Base-by-base conservation (phyloP, 2,329 filamentous ascomycete species). In the Penicillium italicum region DNA sequence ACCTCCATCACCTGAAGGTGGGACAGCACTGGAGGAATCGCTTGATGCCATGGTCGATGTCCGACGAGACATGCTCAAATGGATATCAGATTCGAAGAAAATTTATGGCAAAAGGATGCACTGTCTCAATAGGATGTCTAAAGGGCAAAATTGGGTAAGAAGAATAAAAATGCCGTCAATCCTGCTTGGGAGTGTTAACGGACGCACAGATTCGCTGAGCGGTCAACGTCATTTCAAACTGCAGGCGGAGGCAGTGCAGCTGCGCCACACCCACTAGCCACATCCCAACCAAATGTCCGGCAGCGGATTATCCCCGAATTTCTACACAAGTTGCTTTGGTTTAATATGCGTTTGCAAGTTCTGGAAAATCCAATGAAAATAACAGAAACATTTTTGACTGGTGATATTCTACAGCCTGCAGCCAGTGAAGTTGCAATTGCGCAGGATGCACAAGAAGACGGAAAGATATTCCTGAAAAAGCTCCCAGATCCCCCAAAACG, bases 401-500 rank as follows among this genome's bases (percentile, higher is more conserved):
- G 59, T 64, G 62, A 65, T 68, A 64, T 62, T 63, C 62, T 67
- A 69, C 66, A 69, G 67, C 62, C 61, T 63, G 58, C 60, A 62
- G 53, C 62, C 58, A 60, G 40, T 62, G 57, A 65, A 66, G 61
- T 63, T 67, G 63, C 58, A 64, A 66, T 65, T 70, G 66, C 66
- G 65, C 65, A 70, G 65, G 65, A 70, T 69, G 67, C 67, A 70
- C 69, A 73, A 69, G 62, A 68, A 66, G 66, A 65, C 69, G 64
- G 65, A 53, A 66, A 70, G 65, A 68, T 66, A 60, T 71, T 71
- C 69, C 68, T 71, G 66, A 62, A 70, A 61, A 63, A 73, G 69
- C 66, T 71, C 70, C 72, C 69, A 60, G 66, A 69, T 73, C 72
- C 70, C 72, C 72, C 69, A 65, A 65, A 76, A 76, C 74, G 74